phyloP scores from a whole-genome alignment of 129 eudicot genomes.

The Heracleum sosnowskyi region DNA sequence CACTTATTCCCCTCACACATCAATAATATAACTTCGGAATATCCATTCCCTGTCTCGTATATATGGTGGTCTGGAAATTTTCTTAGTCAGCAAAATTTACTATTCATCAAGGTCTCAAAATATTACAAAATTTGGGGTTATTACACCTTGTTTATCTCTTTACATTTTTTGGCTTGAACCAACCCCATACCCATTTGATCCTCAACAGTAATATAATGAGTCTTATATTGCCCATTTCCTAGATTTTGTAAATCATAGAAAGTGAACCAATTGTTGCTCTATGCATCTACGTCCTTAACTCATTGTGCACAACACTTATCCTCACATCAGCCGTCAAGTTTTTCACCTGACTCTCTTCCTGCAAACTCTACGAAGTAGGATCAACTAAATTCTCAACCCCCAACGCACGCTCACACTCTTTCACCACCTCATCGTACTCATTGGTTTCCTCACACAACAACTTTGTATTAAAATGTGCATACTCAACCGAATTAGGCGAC shows the following conservation, averaged over 20 bases:
- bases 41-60: too few relatives aligned
- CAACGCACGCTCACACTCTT: slow-evolving; percentile 84
- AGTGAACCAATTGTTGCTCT: slow-evolving; percentile 71
- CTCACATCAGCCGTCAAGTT: slow-evolving; percentile 46
- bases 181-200: slow-evolving; percentile 80
- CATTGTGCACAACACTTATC: slow-evolving; percentile 45
- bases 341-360: slow-evolving; percentile 55
- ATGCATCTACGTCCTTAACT: slow-evolving; percentile 52
- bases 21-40: too few relatives aligned
- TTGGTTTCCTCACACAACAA: slow-evolving; percentile 67
- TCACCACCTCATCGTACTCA: slow-evolving; percentile 73
- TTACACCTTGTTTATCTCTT: too few relatives aligned
- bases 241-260: slow-evolving; percentile 81
- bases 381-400: slow-evolving; percentile 65
- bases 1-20: too few relatives aligned
- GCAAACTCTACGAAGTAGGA: slow-evolving; percentile 73
- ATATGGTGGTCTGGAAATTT: too few relatives aligned
- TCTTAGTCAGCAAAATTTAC: too few relatives aligned
- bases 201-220: too few relatives aligned
- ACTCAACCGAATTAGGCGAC: slow-evolving; percentile 77
- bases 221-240: too few relatives aligned
- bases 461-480: slow-evolving; percentile 75
- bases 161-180: too few relatives aligned
- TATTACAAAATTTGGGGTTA: too few relatives aligned
- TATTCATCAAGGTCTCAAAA: too few relatives aligned